Conservation (phyloP, 495 filamentous ascomycete species). For the Astrocystis sublimbata region DNA sequence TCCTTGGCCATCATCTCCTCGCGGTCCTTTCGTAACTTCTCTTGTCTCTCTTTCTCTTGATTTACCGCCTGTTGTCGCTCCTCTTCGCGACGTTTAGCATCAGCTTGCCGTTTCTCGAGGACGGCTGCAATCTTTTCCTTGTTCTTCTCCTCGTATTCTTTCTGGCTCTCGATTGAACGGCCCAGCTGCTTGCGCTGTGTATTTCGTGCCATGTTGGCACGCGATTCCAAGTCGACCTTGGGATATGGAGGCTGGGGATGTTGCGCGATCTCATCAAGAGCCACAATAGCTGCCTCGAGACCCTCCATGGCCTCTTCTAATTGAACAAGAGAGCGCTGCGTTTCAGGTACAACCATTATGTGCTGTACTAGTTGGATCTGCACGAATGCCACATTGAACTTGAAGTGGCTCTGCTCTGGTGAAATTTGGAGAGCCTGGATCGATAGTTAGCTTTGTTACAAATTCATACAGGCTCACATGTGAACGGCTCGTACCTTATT, state of each 20-base stretch:
- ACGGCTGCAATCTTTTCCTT: conserved; percentile 78
- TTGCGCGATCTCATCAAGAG: conserved; percentile 76
- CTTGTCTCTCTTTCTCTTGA: conserved; percentile 65
- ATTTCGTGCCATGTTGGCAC: conserved; percentile 93
- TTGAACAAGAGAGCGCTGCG: conserved; percentile 74
- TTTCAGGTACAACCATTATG: conserved; percentile 71
- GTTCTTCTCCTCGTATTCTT: conserved; percentile 92
- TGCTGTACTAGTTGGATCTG: conserved; percentile 88
- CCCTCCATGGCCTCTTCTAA: conserved; percentile 75
- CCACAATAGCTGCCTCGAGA: conserved; percentile 86
- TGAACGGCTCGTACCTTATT: conserved; percentile 55
- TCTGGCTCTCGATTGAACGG: conserved; percentile 77
- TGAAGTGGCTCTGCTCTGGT: conserved; percentile 82
- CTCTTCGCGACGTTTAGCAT: conserved; percentile 72
- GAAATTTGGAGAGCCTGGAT: conserved; percentile 69
- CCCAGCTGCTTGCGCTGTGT: conserved; percentile 91
- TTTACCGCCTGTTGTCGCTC: conserved; percentile 65
- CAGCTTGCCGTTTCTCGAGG: conserved; percentile 72
- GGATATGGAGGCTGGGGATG: conserved; percentile 89
- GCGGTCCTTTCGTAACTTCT: conserved; percentile 79
- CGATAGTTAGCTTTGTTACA: conserved; percentile 26
- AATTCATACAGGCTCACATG: neutral
- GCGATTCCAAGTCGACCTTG: conserved; percentile 82
- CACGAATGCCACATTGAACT: conserved; percentile 97
- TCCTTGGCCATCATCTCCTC: conserved; percentile 75